Evolutionary conservation across 179 eudicot genomes (phyloP).

Genomic region (Beta corolliflora): DNA sequence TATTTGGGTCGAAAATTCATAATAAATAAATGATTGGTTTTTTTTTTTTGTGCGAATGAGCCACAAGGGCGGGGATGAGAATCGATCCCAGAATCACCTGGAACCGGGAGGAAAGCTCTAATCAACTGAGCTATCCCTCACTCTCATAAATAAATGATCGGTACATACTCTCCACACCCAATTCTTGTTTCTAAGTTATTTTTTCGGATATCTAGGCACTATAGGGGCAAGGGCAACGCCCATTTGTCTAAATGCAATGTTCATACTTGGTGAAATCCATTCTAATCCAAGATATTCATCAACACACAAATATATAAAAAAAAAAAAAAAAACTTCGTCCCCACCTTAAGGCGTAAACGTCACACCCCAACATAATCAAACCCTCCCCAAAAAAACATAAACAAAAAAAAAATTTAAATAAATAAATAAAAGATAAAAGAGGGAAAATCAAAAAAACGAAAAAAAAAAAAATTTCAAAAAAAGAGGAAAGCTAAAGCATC

Average conservation of each 20-base stretch:
- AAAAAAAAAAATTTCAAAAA: neutral
- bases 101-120: too few species aligned
- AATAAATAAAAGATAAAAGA: too few species aligned
- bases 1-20: neutral
- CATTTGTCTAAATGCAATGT: neutral
- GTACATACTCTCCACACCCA: neutral
- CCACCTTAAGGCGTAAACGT: neutral
- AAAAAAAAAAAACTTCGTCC: neutral
- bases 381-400: too few species aligned
- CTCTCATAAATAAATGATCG: neutral
- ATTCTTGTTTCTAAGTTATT: neutral
- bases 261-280: neutral
- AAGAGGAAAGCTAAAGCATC: slow-evolving; percentile 24
- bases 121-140: too few species aligned
- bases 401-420: too few species aligned
- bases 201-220: neutral
- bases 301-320: neutral
- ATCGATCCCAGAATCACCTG: too few species aligned
- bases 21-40: too few species aligned
- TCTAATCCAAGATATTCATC: neutral
- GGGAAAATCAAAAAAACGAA: neutral
- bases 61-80: too few species aligned
- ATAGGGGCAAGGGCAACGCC: too few species aligned
- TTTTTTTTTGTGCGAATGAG: too few species aligned
- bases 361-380: neutral